These are phyloP conservation scores for Capsella bursapastoris DNA, from an alignment of 345 rosid species.

Conservation along the genomic window DNA sequence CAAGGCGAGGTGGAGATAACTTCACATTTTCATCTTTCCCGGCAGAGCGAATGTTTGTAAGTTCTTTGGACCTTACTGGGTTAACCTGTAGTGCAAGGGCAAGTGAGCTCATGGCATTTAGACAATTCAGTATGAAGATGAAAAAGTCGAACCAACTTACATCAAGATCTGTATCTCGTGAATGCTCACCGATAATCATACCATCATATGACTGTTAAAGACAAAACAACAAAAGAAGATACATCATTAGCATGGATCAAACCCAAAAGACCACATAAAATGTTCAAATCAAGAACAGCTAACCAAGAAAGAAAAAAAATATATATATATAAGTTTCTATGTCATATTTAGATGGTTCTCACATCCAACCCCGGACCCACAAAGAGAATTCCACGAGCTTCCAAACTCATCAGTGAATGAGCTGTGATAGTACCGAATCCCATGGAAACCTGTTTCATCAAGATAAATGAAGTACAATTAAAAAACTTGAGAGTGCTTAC, in stretches of 20 bases:
- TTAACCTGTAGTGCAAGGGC: constrained; percentile 59
- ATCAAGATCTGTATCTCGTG: constrained; percentile 95
- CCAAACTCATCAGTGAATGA: constrained; percentile 87
- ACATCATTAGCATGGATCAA: constrained; percentile 22
- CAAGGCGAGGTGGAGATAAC: constrained; percentile 89
- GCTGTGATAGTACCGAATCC: constrained; percentile 86
- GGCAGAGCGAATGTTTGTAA: constrained; percentile 80
- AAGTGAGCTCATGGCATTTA: constrained; percentile 36
- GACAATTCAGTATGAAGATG: constrained; percentile 12
- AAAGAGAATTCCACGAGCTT: constrained; percentile 93
- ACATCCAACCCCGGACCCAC: constrained; percentile 92
- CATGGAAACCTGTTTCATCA: constrained; percentile 80
- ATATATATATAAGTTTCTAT: neutral
- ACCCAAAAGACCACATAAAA: neutral
- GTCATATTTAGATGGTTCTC: constrained; percentile 34
- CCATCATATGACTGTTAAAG: constrained; percentile 90
- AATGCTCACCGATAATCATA: constrained; percentile 97
- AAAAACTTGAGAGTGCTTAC: neutral
- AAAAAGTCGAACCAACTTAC: constrained; percentile 53
- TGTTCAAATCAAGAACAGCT: constrained; percentile 14
- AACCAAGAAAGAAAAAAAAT: neutral
- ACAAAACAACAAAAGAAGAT: constrained; percentile 21
- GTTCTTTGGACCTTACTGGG: constrained; percentile 88
- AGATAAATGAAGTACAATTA: neutral
- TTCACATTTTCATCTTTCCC: constrained; percentile 87